Evolutionary conservation across 1,284 basidiomycete species (phyloP).

Genomic region (Schizopora paradoxa): DNA sequence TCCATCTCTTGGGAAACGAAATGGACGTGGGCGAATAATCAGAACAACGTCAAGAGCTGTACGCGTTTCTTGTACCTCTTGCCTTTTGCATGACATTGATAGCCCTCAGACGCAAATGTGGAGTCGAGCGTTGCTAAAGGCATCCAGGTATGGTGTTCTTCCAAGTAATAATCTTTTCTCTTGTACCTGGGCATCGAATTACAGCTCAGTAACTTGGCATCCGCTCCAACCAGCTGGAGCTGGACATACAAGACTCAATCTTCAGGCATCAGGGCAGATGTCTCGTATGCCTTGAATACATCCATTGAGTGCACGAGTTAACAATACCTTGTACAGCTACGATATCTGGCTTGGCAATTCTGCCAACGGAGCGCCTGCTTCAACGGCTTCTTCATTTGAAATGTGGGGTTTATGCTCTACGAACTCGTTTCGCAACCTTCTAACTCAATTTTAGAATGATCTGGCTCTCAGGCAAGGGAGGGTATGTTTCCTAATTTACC

Average conservation of each 20-base stretch:
- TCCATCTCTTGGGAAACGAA: slow-evolving; percentile 48
- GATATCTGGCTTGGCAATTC: slow-evolving; percentile 51
- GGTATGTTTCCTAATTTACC: slow-evolving; percentile 31
- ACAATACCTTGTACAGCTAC: slow-evolving; percentile 31
- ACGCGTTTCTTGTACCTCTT: slow-evolving; percentile 19
- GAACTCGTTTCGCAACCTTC: not conserved
- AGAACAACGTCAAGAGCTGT: slow-evolving; percentile 55
- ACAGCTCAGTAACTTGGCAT: slow-evolving; percentile 37
- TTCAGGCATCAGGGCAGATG: slow-evolving; percentile 46
- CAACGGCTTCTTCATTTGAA: slow-evolving; percentile 46
- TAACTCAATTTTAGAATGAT: slow-evolving; percentile 41
- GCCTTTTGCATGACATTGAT: not conserved
- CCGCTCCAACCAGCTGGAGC: slow-evolving; percentile 46
- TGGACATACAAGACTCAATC: slow-evolving; percentile 46
- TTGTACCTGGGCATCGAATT: too few relatives aligned
- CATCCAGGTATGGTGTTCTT: slow-evolving; percentile 34
- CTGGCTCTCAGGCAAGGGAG: slow-evolving; percentile 55
- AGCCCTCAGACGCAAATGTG: slow-evolving; percentile 38
- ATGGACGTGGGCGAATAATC: slow-evolving; percentile 49
- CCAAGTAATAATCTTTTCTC: too few relatives aligned
- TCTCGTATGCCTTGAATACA: slow-evolving; percentile 35
- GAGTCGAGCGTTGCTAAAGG: slow-evolving; percentile 41
- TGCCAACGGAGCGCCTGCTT: slow-evolving; percentile 40
- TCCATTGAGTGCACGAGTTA: not conserved
- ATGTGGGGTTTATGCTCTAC: slow-evolving; percentile 34